Conservation (phyloP, 257 asterid species). For the Avicennia marina region DNA sequence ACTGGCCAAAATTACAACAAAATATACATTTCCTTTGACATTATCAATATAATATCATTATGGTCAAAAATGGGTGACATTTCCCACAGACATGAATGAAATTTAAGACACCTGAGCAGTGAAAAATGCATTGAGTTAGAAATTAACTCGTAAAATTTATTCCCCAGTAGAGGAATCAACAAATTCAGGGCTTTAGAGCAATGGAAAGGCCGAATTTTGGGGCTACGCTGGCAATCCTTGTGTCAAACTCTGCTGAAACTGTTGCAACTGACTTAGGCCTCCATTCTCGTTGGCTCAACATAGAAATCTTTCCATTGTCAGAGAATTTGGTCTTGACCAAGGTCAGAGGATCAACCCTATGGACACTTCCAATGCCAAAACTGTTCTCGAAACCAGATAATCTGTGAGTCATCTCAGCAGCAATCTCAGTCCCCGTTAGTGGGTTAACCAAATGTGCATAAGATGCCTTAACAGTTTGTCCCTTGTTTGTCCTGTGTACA, state of each 20-base stretch:
- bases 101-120: conserved; percentile 20
- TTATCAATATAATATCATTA: conserved; percentile 29
- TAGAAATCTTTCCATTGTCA: conserved; percentile 58
- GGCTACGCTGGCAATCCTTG: conserved; percentile 36
- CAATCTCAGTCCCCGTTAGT: conserved; percentile 62
- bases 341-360: conserved; percentile 55
- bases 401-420: conserved; percentile 80
- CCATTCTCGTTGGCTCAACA: conserved; percentile 74
- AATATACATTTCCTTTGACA: conserved; percentile 19
- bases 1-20: conserved; percentile 28
- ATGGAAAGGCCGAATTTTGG: conserved; percentile 71
- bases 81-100: conserved; percentile 19
- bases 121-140: conserved; percentile 7
- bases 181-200: conserved; percentile 68
- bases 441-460: conserved; percentile 56
- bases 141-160: no score
- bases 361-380: conserved; percentile 59
- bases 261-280: conserved; percentile 74
- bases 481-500: conserved; percentile 60
- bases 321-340: conserved; percentile 67
- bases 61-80: conserved; percentile 26
- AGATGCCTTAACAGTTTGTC: conserved; percentile 75
- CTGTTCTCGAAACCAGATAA: conserved; percentile 49
- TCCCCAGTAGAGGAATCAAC: no score
- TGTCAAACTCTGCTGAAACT: conserved; percentile 74